These are phyloP conservation scores for Kitagawia praeruptora DNA, from an alignment of 129 eudicot species.

Conservation along the genomic window DNA sequence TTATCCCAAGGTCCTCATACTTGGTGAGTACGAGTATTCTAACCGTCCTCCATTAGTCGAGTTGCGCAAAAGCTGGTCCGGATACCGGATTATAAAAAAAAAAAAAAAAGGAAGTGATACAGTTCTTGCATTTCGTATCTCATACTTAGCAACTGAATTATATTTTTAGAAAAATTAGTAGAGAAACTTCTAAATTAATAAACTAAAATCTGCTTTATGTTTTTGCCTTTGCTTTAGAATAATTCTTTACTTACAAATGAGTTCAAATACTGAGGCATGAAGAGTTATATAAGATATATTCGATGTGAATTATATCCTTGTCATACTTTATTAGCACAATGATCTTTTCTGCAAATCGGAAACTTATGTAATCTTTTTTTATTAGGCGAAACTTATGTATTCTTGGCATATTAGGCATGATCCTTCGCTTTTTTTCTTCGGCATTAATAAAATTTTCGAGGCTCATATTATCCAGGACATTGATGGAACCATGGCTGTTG, in stretches of 20 bases:
- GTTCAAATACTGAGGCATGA: neutral
- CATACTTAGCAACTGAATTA: neutral
- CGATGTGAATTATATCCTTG: neutral
- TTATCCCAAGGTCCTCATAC: too few relatives aligned
- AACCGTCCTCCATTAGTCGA: too few relatives aligned
- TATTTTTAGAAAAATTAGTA: neutral
- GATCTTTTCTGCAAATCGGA: neutral
- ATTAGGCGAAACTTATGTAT: neutral
- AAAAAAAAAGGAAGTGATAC: neutral
- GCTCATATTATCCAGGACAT: conserved; percentile 1
- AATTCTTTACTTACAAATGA: neutral
- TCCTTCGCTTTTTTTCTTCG: neutral
- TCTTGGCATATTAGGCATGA: neutral
- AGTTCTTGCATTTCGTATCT: neutral
- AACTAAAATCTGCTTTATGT: neutral
- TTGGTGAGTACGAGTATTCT: too few relatives aligned
- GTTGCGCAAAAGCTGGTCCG: too few relatives aligned
- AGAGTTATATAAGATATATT: neutral
- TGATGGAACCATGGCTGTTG: conserved; percentile 7
- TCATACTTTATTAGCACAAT: neutral
- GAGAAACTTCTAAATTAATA: neutral
- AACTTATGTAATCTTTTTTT: neutral
- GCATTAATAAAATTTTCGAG: neutral
- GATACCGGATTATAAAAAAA: too few relatives aligned
- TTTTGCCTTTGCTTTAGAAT: neutral